Evolutionary conservation across 495 filamentous ascomycete species (phyloP).

Genomic region (Halenospora varia): DNA sequence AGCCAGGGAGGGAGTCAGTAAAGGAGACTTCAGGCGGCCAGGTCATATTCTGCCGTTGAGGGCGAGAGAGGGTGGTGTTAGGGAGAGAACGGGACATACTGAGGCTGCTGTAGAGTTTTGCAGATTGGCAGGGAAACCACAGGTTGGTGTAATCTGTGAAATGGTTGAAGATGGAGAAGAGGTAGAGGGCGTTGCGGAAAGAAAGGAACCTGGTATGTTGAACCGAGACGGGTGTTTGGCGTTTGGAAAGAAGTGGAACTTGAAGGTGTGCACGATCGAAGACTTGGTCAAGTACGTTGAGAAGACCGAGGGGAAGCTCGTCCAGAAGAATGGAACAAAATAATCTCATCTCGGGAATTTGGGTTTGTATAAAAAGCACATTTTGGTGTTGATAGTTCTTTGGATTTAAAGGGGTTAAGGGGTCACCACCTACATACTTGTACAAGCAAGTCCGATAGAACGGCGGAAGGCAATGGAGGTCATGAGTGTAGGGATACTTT

Average conservation of each 20-base stretch:
- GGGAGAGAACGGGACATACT: constrained; percentile 78
- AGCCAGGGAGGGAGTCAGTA: constrained; percentile 56
- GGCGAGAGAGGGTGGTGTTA: constrained; percentile 75
- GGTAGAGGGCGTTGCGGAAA: constrained; percentile 50
- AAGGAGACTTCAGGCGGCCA: constrained; percentile 68
- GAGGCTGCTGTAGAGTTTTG: constrained; percentile 91
- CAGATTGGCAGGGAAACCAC: constrained; percentile 67
- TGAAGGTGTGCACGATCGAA: constrained; percentile 94
- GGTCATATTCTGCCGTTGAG: constrained; percentile 89
- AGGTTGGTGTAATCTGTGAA: constrained; percentile 80
- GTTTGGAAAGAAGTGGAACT: constrained; percentile 84
- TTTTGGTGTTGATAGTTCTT: neutral
- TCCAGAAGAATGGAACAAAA: constrained; percentile 12
- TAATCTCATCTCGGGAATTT: neutral
- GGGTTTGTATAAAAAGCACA: neutral
- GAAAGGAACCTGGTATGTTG: constrained; percentile 79
- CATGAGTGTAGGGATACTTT: neutral
- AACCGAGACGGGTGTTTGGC: constrained; percentile 81
- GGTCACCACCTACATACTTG: neutral
- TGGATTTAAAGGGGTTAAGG: too few species aligned
- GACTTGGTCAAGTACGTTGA: constrained; percentile 79
- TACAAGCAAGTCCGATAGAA: neutral
- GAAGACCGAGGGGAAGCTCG: constrained; percentile 51
- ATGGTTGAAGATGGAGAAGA: constrained; percentile 75
- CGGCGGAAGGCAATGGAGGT: neutral